Evolutionary conservation across 495 filamentous ascomycete species (phyloP), one percentile per base, ranked within the genome.

Genomic region (Penicillium verhagenii): DNA sequence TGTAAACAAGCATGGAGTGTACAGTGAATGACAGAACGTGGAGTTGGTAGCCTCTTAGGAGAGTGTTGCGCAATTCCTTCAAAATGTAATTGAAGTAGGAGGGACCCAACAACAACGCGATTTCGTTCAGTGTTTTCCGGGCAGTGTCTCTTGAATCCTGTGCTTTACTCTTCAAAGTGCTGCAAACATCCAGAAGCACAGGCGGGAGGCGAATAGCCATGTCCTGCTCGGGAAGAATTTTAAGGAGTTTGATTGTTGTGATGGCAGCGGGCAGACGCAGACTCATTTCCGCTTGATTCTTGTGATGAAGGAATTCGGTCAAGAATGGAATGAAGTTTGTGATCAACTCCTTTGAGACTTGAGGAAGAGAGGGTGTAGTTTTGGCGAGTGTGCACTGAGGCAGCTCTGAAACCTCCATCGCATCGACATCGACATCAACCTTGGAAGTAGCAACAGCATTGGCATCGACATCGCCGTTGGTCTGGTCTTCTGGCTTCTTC

Each of bases 1-100:
- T 84, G 6, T 81, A 76, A 9, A 96, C 83, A 14, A 99, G 76
- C 45, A 99, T 89, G 1, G 91, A 92, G 69, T 99, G 94, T 58
- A 97, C 82, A 0, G 94, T 97, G 63, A 89, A 97, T 1, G 92
- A 97, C 21, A 97, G 77, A 19, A 99, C 91, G 68, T 99, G 94
- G 19, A 97, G 84, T 66, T 99, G 95, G 61, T 92, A 94, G 6
- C 94, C 94, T 58, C 84, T 79, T 24, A 81, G 80, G 6, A 99
- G 81, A 23, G 93, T 89, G 42, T 85, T 85, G 13, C 90, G 82
- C 9, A 99, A 79, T 67, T 97, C 92, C 61, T 93, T 96, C 44
- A 99, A 71, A n/a, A 97, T 86, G 63, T 97, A 97, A 9, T 85
- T 86, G 58, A 99, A 87, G 60, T 91, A 95, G 6, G 79, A 71